Conservation (phyloP, 2,329 filamentous ascomycete species). For the Ploettnerulaceae sp. region DNA sequence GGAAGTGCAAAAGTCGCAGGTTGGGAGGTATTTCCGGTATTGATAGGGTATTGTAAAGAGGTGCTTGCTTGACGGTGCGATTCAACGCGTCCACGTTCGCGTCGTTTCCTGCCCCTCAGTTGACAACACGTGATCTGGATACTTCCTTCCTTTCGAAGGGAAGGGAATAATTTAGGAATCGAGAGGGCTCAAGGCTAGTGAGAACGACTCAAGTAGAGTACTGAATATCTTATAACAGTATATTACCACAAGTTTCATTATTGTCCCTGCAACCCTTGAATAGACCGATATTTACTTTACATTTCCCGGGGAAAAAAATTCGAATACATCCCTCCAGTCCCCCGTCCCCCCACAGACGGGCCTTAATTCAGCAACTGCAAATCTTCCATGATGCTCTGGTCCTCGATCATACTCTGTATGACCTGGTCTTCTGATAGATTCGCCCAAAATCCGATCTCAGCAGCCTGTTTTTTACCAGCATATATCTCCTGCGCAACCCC, state of each 20-base stretch:
- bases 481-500: conserved; percentile 74
- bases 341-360: background rate
- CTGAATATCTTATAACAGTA: background rate
- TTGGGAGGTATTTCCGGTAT: too few species aligned
- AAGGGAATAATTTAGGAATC: too few species aligned
- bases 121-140: background rate
- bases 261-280: background rate
- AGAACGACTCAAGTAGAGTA: background rate
- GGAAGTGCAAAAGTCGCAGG: too few species aligned
- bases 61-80: too few species aligned
- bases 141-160: too few species aligned
- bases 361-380: conserved; percentile 25
- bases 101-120: background rate
- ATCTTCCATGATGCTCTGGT: conserved; percentile 32
- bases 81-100: background rate
- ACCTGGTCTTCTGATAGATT: conserved; percentile 31
- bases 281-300: conserved; percentile 1
- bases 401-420: conserved; percentile 31
- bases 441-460: conserved; percentile 29
- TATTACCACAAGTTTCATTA: background rate
- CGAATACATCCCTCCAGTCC: background rate
- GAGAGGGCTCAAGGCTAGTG: too few species aligned
- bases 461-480: conserved; percentile 28
- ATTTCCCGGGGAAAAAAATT: background rate
- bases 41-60: too few species aligned